Conservation (phyloP, 2,329 filamentous ascomycete genomes). For the Chaetomiaceae sp. region DNA sequence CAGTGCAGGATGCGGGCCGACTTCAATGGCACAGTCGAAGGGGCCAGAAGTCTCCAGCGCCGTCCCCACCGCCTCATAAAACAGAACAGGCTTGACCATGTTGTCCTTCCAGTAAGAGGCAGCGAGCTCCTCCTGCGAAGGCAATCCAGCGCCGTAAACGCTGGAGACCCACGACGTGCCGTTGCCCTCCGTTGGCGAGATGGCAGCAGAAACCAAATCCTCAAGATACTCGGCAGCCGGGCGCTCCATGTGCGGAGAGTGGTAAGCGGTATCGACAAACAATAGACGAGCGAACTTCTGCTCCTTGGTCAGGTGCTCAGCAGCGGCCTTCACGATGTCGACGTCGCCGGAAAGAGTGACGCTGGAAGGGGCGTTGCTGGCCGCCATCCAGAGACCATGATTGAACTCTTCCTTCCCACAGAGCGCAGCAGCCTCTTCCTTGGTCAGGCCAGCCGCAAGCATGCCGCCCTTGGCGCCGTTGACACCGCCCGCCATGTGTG, state of each 20-base stretch:
- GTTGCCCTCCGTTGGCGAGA: slow-evolving; percentile 25
- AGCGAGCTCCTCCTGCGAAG: slow-evolving; percentile 15
- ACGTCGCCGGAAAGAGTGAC: slow-evolving; percentile 34
- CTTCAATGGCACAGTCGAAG: slow-evolving; percentile 36
- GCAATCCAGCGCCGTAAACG: slow-evolving; percentile 26
- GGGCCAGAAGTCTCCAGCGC: slow-evolving; percentile 21
- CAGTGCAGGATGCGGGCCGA: slow-evolving; percentile 41
- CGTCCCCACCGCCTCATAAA: slow-evolving; percentile 34
- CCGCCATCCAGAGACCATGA: slow-evolving; percentile 27
- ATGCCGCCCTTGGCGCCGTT: slow-evolving; percentile 28
- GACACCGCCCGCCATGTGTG: slow-evolving; percentile 22
- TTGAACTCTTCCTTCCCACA: slow-evolving; percentile 22
- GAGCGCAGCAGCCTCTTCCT: slow-evolving; percentile 24
- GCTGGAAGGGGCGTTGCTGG: slow-evolving; percentile 29
- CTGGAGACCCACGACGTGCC: slow-evolving; percentile 36
- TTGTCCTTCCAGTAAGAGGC: slow-evolving; percentile 40
- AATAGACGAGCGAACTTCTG: slow-evolving; percentile 33
- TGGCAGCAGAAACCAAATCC: slow-evolving; percentile 25
- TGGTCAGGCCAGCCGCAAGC: slow-evolving; percentile 31
- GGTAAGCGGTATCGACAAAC: slow-evolving; percentile 41
- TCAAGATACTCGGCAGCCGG: slow-evolving; percentile 31
- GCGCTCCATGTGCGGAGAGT: slow-evolving; percentile 42
- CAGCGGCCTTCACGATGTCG: slow-evolving; percentile 25
- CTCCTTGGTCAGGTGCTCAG: slow-evolving; percentile 17
- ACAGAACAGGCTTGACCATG: slow-evolving; percentile 38